Evolutionary conservation across 345 rosid species (phyloP), one percentile per base, ranked within the genome.

Genomic region (Acer campestre): DNA sequence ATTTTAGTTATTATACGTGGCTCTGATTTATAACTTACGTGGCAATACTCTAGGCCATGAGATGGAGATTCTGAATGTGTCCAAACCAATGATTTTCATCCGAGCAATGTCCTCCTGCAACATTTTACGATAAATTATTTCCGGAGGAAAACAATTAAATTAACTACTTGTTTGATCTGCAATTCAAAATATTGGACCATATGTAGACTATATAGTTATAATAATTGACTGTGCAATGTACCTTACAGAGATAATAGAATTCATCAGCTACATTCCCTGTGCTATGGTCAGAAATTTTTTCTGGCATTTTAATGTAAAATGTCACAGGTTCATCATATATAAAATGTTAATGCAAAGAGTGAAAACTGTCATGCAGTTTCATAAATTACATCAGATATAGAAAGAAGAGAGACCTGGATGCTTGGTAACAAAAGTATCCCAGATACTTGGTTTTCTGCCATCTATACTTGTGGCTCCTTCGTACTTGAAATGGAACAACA

Each of bases 31-130:
- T 0, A 56, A 16, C 81, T 75, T 84, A 87, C 88, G 56, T 20
- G 90, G 89, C 18, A 88, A 23, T 70, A 85, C 59, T 78, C 90
- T 77, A 12, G 87, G 25, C 91, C 91, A 88, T n/a, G 89, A 80
- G n/a, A 88, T 84, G 2, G 89, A 88, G 31, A 88, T 73, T 58
- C 84, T 84, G 61, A 75, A 82, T 6, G 89, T 74, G 72, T 84
- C 86, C 70, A 86, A 20, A 0, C 85, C 85, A 44, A 88, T 80
- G 12, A 80, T 66, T 58, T 79, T 88, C 85, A 85, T 75, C 17
- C 81, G 63, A 20, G 56, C 48, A 40, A 85, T 70, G 66, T 85
- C 91, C 40, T 82, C 81, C 91, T 85, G 71, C 16, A 49, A n/a
- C 78, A 35, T 35, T 35, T 35, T 35, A 3, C 5, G 38, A 35